Evolutionary conservation across 805 yeast genomes (phyloP), one percentile per base, ranked within the genome.

Genomic region (Torulaspora franciscae): DNA sequence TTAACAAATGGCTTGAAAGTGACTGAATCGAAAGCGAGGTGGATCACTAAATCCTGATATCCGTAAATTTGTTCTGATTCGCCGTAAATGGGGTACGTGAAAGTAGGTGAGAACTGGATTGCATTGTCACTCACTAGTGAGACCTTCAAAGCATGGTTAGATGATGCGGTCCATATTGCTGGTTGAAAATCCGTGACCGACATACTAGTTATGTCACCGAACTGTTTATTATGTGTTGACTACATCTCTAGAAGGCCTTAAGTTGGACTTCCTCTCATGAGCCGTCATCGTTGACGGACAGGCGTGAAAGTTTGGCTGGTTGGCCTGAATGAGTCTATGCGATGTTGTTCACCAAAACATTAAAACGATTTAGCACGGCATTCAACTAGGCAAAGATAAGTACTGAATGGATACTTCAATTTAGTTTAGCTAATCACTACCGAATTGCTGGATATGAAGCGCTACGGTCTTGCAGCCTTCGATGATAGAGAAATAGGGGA

Each of bases 31-130:
- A 86, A 86, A 13, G 83, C 79, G 30, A 83, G 61, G 52, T 78
- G 76, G 28, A 93, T 79, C 26, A 71, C 71, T 29, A 90, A 69
- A 54, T 79, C 83, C 52, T 81, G 75, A 62, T 79, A 93, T 2
- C 99, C 99, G 58, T 81, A 87, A 1, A 93, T 81, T 43, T 81
- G 81, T 60, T 93, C 99, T 1, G 88, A 75, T 38, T 89, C 95
- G 5, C 98, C 98, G 71, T 79, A 93, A 8, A 93, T 83, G 2
- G 97, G 95, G 63, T 93, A 93, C 1, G 98, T 91, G 67, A 87
- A 89, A 10, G 69, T 58, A 0, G 98, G 97, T 30, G 74, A 67
- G 68, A 90, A 89, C 3, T 77, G 69, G 15, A 82, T 77, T 2
- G 81, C 75, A 2, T 72, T 66, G 2, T 76, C 72, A 47, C 78